These are phyloP conservation scores for Xylaria bambusicola DNA, from an alignment of 495 filamentous ascomycete species.

Conservation along the genomic window DNA sequence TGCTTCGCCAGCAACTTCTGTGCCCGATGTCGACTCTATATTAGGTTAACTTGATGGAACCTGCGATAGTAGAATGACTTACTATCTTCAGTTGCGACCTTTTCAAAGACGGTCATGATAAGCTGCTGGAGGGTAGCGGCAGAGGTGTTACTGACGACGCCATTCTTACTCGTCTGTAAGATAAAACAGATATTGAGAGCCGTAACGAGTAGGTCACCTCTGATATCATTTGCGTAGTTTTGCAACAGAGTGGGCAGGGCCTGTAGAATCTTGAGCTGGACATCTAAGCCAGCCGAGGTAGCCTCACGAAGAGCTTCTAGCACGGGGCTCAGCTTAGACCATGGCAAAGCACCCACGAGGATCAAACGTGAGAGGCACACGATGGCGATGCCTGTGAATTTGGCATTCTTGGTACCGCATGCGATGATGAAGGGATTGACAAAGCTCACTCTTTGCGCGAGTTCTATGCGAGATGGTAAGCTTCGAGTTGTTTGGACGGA, in stretches of 20 bases:
- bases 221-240: constrained; percentile 81
- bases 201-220: constrained; percentile 75
- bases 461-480: constrained; percentile 59
- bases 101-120: constrained; percentile 88
- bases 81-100: constrained; percentile 82
- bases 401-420: constrained; percentile 83
- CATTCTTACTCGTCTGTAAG: constrained; percentile 84
- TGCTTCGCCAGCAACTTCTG: constrained; percentile 60
- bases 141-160: constrained; percentile 90
- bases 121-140: constrained; percentile 94
- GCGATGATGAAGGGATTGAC: constrained; percentile 91
- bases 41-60: constrained; percentile 17
- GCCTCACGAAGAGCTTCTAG: constrained; percentile 85
- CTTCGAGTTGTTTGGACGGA: background rate
- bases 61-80: constrained; percentile 28
- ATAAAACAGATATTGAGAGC: constrained; percentile 88
- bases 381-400: constrained; percentile 82
- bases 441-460: constrained; percentile 77
- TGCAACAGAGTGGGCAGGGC: constrained; percentile 88
- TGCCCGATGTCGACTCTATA: constrained; percentile 48
- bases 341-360: constrained; percentile 74
- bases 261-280: constrained; percentile 95
- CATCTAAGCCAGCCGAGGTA: constrained; percentile 72
- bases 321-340: constrained; percentile 73
- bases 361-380: constrained; percentile 87